Evolutionary conservation across 2,329 filamentous ascomycete species (phyloP).

Genomic region (Parastagonospora nodorum): DNA sequence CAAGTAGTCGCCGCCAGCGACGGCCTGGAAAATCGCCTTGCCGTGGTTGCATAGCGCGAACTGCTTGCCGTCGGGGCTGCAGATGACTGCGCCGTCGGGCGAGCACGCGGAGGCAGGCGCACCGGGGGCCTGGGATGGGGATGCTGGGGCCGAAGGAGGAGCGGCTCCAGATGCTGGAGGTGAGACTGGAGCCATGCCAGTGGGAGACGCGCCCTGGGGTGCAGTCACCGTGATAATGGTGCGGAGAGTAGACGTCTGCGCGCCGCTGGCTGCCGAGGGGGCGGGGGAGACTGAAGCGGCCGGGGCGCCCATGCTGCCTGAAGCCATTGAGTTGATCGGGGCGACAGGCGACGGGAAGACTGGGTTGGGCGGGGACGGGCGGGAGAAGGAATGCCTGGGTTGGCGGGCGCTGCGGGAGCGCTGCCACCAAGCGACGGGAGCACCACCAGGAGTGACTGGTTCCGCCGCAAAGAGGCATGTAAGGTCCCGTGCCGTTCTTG

Average conservation of each 20-base stretch:
- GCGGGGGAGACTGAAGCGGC: not conserved
- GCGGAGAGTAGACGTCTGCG: conserved; percentile 20
- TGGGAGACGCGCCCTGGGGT: conserved; percentile 4
- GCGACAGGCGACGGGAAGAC: conserved; percentile 3
- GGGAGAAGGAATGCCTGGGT: conserved; percentile 6
- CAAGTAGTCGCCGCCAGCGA: conserved; percentile 53
- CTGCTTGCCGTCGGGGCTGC: conserved; percentile 40
- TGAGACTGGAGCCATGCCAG: not conserved
- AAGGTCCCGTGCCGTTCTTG: conserved; percentile 28
- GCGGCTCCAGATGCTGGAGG: conserved; percentile 1
- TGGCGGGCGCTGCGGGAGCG: not conserved
- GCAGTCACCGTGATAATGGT: conserved; percentile 35
- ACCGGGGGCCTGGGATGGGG: conserved; percentile 7
- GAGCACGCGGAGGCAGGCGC: conserved; percentile 29
- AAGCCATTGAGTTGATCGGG: not conserved
- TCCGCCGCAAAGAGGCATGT: conserved; percentile 30
- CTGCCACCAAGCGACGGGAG: conserved; percentile 5
- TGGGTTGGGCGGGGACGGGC: conserved; percentile 1
- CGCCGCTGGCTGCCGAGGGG: conserved; percentile 2
- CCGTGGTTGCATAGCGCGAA: conserved; percentile 52
- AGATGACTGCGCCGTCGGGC: conserved; percentile 42
- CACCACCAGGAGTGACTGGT: conserved; percentile 2
- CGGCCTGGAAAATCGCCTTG: conserved; percentile 43
- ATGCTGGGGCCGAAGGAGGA: not conserved
- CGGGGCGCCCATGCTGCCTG: not conserved